Base-by-base conservation (phyloP, 164 flowering plant species). In the Vitis amurensis region DNA sequence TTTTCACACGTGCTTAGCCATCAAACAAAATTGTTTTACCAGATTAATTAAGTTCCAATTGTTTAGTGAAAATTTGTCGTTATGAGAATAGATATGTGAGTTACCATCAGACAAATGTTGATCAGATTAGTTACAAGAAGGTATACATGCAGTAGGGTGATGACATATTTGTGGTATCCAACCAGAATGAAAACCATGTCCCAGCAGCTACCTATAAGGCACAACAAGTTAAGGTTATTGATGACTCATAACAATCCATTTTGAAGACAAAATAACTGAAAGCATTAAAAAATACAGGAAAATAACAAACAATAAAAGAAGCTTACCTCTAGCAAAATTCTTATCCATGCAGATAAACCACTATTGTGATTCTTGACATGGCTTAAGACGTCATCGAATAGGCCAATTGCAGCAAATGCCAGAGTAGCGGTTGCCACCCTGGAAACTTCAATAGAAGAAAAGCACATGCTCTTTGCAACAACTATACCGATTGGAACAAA, bases 111-210 rank as follows among this genome's bases (percentile, higher is more conserved):
- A 81, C 13, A 78, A 80, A 86, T 76, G 87, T 80, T 81, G 87
- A 83, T 79, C 87, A 88, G 77, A 83, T 78, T 81, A 87, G 87
- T 80, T 74, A 73, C 73, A 81, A 89, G 94, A 86, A 82, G 75
- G 69, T 90, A 86, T 92, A 94, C 99, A 94, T 94, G 97, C 86
- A 77, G 82, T 94, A 94, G 37, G 97, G 97, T 64, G 95, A 84
- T 66, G 97, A 82, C 76, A 94, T 78, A 73, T 70, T 74, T 58
- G 89, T 64, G 8, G 79, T 64, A 66, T 76, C 75, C 86, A 91
- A 72, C 99, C 97, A 92, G 77, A 79, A 86, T 11, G 90, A 86
- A 80, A 89, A 94, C 76, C 80, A 77, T 72, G 74, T 64, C 59
- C 91, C 97, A 63, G 87, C 83, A 65, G 91, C 89, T 70, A 78